A percentile compares a stretch with the other conserved stretches of the same genome.
phyloP scores from a whole-genome alignment of 2,329 filamentous ascomycete species.

The Paecilomyces sp. region DNA sequence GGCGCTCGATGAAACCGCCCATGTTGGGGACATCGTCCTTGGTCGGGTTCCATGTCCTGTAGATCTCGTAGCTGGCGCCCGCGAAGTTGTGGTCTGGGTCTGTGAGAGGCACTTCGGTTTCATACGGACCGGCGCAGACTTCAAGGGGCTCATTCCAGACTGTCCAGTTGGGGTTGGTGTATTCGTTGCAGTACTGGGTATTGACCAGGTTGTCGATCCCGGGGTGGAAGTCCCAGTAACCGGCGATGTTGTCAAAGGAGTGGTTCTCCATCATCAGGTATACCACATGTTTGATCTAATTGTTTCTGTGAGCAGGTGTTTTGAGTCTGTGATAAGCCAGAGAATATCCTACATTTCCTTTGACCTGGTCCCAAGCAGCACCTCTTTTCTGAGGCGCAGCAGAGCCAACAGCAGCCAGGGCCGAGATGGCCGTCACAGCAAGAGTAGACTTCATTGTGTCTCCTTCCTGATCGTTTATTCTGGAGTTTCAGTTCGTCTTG shows the following conservation, averaged over 20 bases:
- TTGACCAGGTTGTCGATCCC: slow-evolving; percentile 30
- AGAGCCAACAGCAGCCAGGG: slow-evolving; percentile 9
- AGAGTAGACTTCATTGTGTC: slow-evolving; percentile 13
- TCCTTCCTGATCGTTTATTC: slow-evolving; percentile 2
- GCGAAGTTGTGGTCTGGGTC: slow-evolving; percentile 30
- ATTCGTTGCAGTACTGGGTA: slow-evolving; percentile 28
- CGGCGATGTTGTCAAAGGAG: slow-evolving; percentile 34
- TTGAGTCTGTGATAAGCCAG: not conserved
- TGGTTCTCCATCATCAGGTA: slow-evolving; percentile 34
- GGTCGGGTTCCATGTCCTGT: slow-evolving; percentile 28
- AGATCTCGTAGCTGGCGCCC: slow-evolving; percentile 29
- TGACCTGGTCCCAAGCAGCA: not conserved
- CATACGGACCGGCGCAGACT: slow-evolving; percentile 29
- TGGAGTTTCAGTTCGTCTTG: not conserved
- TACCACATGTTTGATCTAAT: slow-evolving; percentile 27
- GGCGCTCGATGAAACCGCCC: slow-evolving; percentile 32
- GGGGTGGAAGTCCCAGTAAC: slow-evolving; percentile 30
- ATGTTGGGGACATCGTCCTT: slow-evolving; percentile 30
- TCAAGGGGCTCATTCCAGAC: slow-evolving; percentile 28
- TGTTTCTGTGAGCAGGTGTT: not conserved
- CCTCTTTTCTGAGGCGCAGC: slow-evolving; percentile 10
- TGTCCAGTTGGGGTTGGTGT: slow-evolving; percentile 32
- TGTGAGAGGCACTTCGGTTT: slow-evolving; percentile 26
- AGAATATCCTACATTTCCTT: not conserved
- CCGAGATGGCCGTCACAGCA: slow-evolving; percentile 2